phyloP scores from a whole-genome alignment of 2,329 filamentous ascomycete genomes.

The Calonectria naviculata region DNA sequence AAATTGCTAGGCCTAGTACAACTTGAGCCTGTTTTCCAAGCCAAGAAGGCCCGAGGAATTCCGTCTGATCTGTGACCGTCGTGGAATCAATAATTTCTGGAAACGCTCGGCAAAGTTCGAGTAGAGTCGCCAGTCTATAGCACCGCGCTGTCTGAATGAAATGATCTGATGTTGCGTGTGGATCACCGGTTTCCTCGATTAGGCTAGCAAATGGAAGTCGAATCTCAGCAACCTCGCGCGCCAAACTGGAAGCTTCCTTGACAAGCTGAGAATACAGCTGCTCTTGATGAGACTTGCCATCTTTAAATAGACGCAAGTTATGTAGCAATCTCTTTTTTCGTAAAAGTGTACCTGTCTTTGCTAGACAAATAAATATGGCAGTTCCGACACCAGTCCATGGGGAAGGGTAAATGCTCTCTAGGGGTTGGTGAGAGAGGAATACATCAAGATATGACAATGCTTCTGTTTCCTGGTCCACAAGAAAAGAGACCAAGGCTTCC shows the following conservation, averaged over 20 bases:
- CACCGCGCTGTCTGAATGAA: slow-evolving; percentile 9
- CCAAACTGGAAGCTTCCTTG: slow-evolving; percentile 1
- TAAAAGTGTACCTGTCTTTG: slow-evolving; percentile 6
- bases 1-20: not conserved
- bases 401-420: not conserved
- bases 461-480: slow-evolving; percentile 22
- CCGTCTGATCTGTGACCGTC: not conserved
- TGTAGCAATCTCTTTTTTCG: slow-evolving; percentile 17
- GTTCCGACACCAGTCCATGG: slow-evolving; percentile 30
- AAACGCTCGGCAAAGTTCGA: slow-evolving; percentile 23
- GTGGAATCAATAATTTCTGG: slow-evolving; percentile 5
- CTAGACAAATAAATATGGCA: slow-evolving; percentile 11
- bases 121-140: slow-evolving; percentile 19
- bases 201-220: slow-evolving; percentile 11
- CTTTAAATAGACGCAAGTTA: slow-evolving; percentile 5
- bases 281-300: not conserved
- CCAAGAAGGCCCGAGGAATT: not conserved
- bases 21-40: not conserved
- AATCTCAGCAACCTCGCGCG: not conserved
- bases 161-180: slow-evolving; percentile 8
- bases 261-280: slow-evolving; percentile 10
- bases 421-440: not conserved
- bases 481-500: slow-evolving; percentile 29
- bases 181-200: slow-evolving; percentile 22
- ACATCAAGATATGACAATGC: slow-evolving; percentile 23